Conservation (phyloP, 1,284 basidiomycete genomes). For the Hypsizygus ulmarius region DNA sequence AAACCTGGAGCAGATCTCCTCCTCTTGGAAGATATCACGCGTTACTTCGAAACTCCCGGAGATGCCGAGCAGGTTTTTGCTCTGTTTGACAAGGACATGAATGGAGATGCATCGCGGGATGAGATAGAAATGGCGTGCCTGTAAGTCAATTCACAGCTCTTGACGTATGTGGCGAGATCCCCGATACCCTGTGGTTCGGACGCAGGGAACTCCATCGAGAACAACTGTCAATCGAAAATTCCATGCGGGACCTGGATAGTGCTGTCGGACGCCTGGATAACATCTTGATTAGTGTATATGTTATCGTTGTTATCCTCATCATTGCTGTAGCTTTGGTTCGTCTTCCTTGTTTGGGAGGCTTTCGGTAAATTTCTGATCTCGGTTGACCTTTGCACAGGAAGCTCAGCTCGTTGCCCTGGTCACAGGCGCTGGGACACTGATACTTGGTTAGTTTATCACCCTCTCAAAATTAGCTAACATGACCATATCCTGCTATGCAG, state of each 20-base stretch:
- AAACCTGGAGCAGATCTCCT: slow-evolving; percentile 60
- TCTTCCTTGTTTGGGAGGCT: slow-evolving; percentile 12
- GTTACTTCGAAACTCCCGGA: slow-evolving; percentile 69
- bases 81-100: slow-evolving; percentile 83
- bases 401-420: slow-evolving; percentile 71
- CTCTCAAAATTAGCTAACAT: slow-evolving; percentile 1
- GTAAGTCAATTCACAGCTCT: slow-evolving; percentile 29
- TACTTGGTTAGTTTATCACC: slow-evolving; percentile 56
- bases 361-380: slow-evolving; percentile 3
- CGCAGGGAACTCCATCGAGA: slow-evolving; percentile 79
- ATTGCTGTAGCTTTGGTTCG: slow-evolving; percentile 70
- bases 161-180: slow-evolving; percentile 4
- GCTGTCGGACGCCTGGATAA: slow-evolving; percentile 81
- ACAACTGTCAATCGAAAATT: slow-evolving; percentile 79
- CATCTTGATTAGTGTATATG: slow-evolving; percentile 66
- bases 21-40: slow-evolving; percentile 68
- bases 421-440: slow-evolving; percentile 78
- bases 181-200: background rate
- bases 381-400: slow-evolving; percentile 41
- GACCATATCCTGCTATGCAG: slow-evolving; percentile 28
- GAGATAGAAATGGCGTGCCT: slow-evolving; percentile 64
- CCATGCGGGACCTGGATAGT: slow-evolving; percentile 89
- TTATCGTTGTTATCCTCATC: slow-evolving; percentile 70
- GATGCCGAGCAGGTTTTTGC: slow-evolving; percentile 66
- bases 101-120: slow-evolving; percentile 60